A percentile compares a stretch with the other conserved stretches of the same genome.
Evolutionary conservation across 2,329 filamentous ascomycete species (phyloP).

Genomic region (Ceratocystis lukuohia): DNA sequence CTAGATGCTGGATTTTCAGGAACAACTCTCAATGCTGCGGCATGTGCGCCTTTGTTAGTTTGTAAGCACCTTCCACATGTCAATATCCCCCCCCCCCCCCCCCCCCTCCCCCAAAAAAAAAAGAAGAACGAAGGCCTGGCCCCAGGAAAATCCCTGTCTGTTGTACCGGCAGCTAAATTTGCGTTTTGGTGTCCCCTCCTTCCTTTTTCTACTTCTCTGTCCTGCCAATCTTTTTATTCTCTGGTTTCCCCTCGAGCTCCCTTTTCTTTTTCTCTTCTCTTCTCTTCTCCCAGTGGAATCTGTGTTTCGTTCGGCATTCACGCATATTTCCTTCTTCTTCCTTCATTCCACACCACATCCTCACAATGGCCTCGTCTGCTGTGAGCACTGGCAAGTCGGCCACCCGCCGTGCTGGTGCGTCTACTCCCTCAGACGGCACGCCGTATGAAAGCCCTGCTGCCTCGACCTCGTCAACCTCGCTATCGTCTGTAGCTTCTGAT

Average conservation of each 20-base stretch:
- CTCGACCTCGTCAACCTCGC: conserved; percentile 72
- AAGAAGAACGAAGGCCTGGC: background rate
- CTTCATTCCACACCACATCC: background rate
- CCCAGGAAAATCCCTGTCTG: conserved; percentile 5
- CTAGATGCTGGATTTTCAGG: too few relatives aligned
- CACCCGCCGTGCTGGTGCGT: conserved; percentile 21
- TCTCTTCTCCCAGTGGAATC: background rate
- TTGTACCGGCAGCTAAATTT: conserved; percentile 5
- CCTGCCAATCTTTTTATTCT: background rate
- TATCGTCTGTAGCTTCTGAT: conserved; percentile 69
- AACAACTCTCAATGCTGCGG: too few relatives aligned
- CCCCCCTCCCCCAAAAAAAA: background rate
- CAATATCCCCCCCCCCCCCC: conserved; percentile 25
- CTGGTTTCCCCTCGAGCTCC: background rate
- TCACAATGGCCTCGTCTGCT: conserved; percentile 20
- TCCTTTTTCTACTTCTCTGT: conserved; percentile 5
- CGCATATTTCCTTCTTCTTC: background rate
- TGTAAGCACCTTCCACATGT: too few relatives aligned
- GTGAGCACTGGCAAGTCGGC: conserved; percentile 14
- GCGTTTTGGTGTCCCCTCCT: background rate
- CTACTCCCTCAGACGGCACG: conserved; percentile 37
- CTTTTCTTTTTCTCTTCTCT: conserved; percentile 3
- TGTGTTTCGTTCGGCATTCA: background rate
- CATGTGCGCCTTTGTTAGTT: too few relatives aligned
- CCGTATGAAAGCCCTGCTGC: conserved; percentile 46